phyloP scores from a whole-genome alignment of 331 rosid species.

The Acacia pycnantha region DNA sequence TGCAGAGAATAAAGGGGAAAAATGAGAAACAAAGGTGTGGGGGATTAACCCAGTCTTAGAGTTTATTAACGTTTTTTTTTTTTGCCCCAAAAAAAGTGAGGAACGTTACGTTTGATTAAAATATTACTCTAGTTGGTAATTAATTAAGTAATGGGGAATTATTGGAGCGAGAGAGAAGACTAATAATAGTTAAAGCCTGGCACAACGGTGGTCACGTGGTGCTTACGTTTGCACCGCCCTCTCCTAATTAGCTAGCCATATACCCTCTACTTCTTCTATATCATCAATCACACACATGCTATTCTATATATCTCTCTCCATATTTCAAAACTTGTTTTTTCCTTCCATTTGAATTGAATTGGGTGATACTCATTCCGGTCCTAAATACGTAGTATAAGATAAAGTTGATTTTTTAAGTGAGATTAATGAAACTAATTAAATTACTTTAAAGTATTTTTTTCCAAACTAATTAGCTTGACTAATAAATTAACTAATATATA shows the following conservation, averaged over 20 bases:
- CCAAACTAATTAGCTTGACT: too few relatives aligned
- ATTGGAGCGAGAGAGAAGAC: slow-evolving; percentile 37
- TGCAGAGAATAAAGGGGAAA: slow-evolving; percentile 33
- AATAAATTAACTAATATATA: too few relatives aligned
- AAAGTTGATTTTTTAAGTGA: too few relatives aligned
- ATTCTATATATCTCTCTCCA: neutral
- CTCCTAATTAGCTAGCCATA: neutral
- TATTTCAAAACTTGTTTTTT: too few relatives aligned
- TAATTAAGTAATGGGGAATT: slow-evolving; percentile 25
- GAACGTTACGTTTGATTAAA: too few relatives aligned
- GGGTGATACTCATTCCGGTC: too few relatives aligned
- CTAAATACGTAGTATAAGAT: too few relatives aligned
- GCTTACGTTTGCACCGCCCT: slow-evolving; percentile 29
- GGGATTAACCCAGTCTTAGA: neutral
- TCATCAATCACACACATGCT: neutral
- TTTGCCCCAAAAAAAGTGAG: neutral
- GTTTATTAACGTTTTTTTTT: too few relatives aligned
- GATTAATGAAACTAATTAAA: too few relatives aligned
- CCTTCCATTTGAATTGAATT: too few relatives aligned
- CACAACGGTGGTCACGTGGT: slow-evolving; percentile 73
- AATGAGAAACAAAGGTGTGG: neutral
- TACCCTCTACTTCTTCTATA: neutral
- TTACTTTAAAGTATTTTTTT: too few relatives aligned
- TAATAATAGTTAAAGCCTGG: neutral
- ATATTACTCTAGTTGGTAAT: neutral